Evolutionary conservation across 2,329 filamentous ascomycete genomes (phyloP).

Genomic region (Hymenoscyphus linearis): DNA sequence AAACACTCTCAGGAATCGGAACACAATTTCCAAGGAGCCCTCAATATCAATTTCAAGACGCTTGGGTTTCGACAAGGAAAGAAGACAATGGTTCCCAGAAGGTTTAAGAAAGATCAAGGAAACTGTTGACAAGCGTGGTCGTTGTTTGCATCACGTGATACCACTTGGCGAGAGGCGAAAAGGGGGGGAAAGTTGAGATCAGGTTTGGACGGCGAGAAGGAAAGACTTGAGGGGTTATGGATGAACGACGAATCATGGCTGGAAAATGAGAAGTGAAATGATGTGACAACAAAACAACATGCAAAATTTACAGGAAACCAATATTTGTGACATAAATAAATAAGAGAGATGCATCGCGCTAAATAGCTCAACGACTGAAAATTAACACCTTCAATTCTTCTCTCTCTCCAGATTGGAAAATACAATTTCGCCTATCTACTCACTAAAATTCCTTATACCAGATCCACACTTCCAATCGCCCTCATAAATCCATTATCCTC

Average conservation of each 20-base stretch:
- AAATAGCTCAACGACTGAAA: not conserved
- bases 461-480: not conserved
- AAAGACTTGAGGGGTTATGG: not conserved
- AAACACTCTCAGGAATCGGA: not conserved
- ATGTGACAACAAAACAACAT: not conserved
- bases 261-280: not conserved
- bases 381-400: not conserved
- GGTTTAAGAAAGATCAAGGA: too few relatives aligned
- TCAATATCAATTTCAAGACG: not conserved
- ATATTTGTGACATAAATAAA: not conserved
- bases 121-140: too few relatives aligned
- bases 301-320: not conserved
- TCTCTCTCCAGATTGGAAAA: not conserved
- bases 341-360: not conserved
- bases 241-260: not conserved
- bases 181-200: not conserved
- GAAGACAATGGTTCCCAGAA: not conserved
- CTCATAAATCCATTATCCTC: not conserved
- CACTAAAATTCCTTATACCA: not conserved
- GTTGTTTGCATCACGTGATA: not conserved
- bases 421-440: not conserved
- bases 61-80: not conserved
- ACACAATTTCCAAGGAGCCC: not conserved
- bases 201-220: not conserved
- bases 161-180: not conserved